Conservation (phyloP, 1,139 yeast species). For the Diutina pseudorugosa region DNA sequence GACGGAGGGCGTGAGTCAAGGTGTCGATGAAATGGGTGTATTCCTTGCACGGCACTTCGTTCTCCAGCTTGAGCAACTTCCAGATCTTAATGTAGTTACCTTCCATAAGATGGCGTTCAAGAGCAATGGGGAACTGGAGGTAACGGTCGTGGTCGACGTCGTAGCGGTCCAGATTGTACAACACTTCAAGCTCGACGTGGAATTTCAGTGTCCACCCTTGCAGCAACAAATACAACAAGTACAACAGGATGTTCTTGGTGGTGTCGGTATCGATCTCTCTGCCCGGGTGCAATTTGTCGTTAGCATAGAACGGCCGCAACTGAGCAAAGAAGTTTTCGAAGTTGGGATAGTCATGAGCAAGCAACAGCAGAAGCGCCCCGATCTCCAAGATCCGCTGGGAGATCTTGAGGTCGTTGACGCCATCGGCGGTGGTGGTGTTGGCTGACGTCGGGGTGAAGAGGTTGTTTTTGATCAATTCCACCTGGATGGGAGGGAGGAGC, state of each 20-base stretch:
- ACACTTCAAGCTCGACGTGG: conserved; percentile 76
- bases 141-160: conserved; percentile 38
- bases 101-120: conserved; percentile 92
- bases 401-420: conserved; percentile 57
- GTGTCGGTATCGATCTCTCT: conserved; percentile 40
- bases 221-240: conserved; percentile 62
- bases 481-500: conserved; percentile 59
- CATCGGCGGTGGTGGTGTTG: conserved; percentile 26
- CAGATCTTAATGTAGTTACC: conserved; percentile 92
- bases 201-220: conserved; percentile 79
- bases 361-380: conserved; percentile 71
- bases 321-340: conserved; percentile 69
- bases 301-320: conserved; percentile 61
- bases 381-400: conserved; percentile 77
- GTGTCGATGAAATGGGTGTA: conserved; percentile 49
- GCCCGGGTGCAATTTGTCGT: conserved; percentile 34
- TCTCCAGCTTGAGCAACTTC: conserved; percentile 54
- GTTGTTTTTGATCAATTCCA: conserved; percentile 67
- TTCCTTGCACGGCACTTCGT: conserved; percentile 42
- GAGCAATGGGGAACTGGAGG: conserved; percentile 72
- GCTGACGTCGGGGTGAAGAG: conserved; percentile 57
- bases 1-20: conserved; percentile 64
- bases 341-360: conserved; percentile 45
- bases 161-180: conserved; percentile 38
- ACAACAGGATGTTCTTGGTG: conserved; percentile 68